Evolutionary conservation across 106 monocot genomes (phyloP), one percentile per base, ranked within the genome.

Genomic region (Phalaenopsis aphrodite): DNA sequence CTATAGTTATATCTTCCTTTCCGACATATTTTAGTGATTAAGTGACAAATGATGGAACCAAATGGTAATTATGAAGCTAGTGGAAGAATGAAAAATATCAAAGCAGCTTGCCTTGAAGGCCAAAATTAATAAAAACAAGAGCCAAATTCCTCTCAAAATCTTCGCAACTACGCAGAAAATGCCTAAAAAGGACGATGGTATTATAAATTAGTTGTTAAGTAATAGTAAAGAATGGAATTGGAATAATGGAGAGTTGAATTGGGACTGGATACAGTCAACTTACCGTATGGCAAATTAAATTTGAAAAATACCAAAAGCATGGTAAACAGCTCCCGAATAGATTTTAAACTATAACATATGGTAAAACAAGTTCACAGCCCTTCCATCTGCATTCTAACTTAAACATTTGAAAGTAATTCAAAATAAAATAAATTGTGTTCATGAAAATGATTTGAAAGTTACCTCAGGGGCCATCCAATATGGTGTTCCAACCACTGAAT

Each of bases 381-480:
- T 12, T 10, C 52, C 52, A 0, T 52, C 14, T 52, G 52, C 52
- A 52, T 52, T 65, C 64, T 14, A 65, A 23, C 71, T 41, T 41
- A 4, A 71, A 71, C 36, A 71, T 30, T 38, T 71, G 71, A 1
- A 71, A 14, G 4, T 71, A 71, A 71, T 71, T 36, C 38, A 71
- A 71, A 71, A 71, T 69, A 69, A 8, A 39, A 30, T 30, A 68
- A 36, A 36, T 36, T 36, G 41, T 71, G 71, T 12, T 41, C 39
- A 71, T 52, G 38, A 75, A 75, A 45, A 75, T 75, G 43, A 16
- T 36, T 66, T 42, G 36, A 67, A 16, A 18, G 46, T 7, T 76
- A 98, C 97, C 90, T 98, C 97, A 75, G 97, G 97, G 14, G 97
- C 97, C 97, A 98, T 98, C 97, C 97, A 98, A 79, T 98, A 98